These are phyloP conservation scores for Aquilaria yunnanensis DNA, from an alignment of 345 rosid genomes.

Conservation along the genomic window DNA sequence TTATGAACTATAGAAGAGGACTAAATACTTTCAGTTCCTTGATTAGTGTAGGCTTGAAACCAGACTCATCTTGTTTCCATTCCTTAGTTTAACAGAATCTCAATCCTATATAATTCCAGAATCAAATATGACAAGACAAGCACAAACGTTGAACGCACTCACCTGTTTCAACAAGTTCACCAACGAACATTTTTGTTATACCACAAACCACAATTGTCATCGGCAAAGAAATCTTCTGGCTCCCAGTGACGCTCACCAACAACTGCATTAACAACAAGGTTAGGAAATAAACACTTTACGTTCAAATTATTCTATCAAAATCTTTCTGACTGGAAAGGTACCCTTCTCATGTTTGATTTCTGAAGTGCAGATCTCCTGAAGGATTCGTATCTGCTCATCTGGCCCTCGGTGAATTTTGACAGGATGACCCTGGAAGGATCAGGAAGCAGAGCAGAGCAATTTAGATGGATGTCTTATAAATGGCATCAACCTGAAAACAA, in stretches of 20 bases:
- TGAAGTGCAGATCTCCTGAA: constrained; percentile 96
- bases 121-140: too few species aligned
- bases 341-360: constrained; percentile 88
- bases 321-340: constrained; percentile 14
- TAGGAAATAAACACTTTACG: too few species aligned
- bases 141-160: background rate
- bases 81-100: too few species aligned
- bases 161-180: constrained; percentile 98
- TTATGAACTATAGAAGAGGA: too few species aligned
- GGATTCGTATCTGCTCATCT: constrained; percentile 91
- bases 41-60: too few species aligned
- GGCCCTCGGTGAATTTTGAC: constrained; percentile 73
- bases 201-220: constrained; percentile 86
- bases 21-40: too few species aligned
- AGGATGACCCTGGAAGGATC: constrained; percentile 47
- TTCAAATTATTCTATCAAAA: background rate
- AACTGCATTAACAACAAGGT: constrained; percentile 41
- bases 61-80: too few species aligned
- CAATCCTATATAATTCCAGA: too few species aligned
- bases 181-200: constrained; percentile 98
- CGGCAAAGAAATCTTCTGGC: constrained; percentile 75
- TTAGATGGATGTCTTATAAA: constrained; percentile 2
- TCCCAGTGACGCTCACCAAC: constrained; percentile 66
- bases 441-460: constrained; percentile 1
- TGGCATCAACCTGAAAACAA: background rate